These are phyloP conservation scores for Thelephora terrestris DNA, from an alignment of 1,284 basidiomycete genomes.

Conservation along the genomic window DNA sequence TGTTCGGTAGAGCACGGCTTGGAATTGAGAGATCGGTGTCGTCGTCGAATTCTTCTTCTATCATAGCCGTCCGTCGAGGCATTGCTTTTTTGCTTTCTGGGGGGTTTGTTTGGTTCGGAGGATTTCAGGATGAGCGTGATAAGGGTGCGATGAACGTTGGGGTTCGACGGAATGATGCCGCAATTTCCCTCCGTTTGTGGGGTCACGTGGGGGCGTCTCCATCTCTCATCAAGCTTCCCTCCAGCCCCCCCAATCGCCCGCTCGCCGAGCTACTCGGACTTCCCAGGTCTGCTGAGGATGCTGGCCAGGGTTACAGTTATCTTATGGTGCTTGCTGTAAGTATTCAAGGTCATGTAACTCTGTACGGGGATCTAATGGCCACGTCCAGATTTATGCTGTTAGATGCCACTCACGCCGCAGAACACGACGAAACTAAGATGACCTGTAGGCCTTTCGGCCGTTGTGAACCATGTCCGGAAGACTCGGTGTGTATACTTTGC, in stretches of 20 bases:
- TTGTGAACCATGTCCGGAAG: constrained; percentile 76
- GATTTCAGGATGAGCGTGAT: no score
- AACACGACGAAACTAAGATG: constrained; percentile 20
- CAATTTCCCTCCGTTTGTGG: no score
- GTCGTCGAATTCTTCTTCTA: constrained; percentile 74
- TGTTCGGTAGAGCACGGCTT: constrained; percentile 51
- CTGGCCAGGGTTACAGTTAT: not conserved
- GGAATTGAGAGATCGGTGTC: constrained; percentile 78
- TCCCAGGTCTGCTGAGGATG: not conserved
- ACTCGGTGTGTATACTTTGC: constrained; percentile 45
- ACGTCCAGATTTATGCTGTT: not conserved
- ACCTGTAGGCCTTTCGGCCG: constrained; percentile 69
- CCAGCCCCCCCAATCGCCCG: no score
- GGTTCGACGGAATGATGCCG: no score
- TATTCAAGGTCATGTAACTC: not conserved
- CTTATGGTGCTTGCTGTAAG: not conserved
- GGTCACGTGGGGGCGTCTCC: no score
- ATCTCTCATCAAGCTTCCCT: no score
- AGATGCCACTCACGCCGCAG: not conserved
- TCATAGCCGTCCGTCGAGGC: constrained; percentile 52
- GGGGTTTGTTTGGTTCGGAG: not conserved
- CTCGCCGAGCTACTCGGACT: not conserved
- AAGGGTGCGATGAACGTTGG: no score
- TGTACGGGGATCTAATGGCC: not conserved
- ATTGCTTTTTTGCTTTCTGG: constrained; percentile 28